These are phyloP conservation scores for Trichoderma lentiforme DNA, from an alignment of 2,329 filamentous ascomycete species.

Conservation along the genomic window DNA sequence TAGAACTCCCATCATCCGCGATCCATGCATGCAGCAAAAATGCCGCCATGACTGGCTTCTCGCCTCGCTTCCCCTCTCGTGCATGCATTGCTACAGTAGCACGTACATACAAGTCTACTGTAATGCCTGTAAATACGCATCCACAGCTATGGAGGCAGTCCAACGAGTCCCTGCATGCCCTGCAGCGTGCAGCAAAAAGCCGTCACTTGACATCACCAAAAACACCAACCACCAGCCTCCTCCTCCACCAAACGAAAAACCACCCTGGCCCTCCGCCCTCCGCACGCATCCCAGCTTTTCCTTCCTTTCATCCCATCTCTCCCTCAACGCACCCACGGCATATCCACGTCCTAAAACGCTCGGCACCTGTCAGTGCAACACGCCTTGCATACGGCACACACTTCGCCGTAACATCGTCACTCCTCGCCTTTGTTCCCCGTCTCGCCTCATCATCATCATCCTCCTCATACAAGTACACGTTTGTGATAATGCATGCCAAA, in stretches of 20 bases:
- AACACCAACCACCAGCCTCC: not conserved
- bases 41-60: not conserved
- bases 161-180: not conserved
- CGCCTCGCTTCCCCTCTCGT: not conserved
- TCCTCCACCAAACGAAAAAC: not conserved
- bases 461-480: not conserved
- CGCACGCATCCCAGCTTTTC: not conserved
- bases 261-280: not conserved
- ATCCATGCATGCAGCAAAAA: not conserved
- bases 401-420: not conserved
- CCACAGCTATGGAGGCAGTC: not conserved
- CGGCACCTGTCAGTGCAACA: not conserved
- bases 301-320: not conserved
- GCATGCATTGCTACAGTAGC: not conserved
- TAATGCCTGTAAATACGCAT: not conserved
- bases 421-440: not conserved
- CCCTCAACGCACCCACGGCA: not conserved
- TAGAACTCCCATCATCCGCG: not conserved
- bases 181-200: not conserved
- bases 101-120: not conserved
- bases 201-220: conserved; percentile 8
- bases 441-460: not conserved
- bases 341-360: not conserved
- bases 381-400: not conserved
- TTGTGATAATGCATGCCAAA: not conserved